Evolutionary conservation across 2,329 filamentous ascomycete species (phyloP).

Genomic region (Claviceps monticola): DNA sequence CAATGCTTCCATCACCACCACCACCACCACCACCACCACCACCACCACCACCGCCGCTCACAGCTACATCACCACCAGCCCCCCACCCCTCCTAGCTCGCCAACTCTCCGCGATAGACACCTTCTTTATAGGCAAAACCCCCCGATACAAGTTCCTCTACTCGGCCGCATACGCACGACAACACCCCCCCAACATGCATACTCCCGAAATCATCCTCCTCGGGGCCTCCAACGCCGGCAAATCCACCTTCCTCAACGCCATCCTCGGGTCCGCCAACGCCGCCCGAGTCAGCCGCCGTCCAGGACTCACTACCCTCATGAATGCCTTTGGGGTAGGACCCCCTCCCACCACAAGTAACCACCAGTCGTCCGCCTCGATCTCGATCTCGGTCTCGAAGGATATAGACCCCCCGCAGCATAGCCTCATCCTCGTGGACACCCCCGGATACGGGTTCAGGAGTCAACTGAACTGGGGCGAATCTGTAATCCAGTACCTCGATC

Average conservation of each 20-base stretch:
- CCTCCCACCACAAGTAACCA: slow-evolving; percentile 14
- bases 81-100: slow-evolving; percentile 11
- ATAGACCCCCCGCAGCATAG: slow-evolving; percentile 30
- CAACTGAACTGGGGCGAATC: slow-evolving; percentile 37
- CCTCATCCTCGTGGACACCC: slow-evolving; percentile 37
- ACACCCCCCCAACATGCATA: slow-evolving; percentile 35
- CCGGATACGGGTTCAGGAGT: slow-evolving; percentile 35
- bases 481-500: slow-evolving; percentile 35
- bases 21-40: background rate
- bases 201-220: slow-evolving; percentile 58
- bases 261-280: slow-evolving; percentile 39
- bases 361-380: slow-evolving; percentile 10
- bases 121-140: slow-evolving; percentile 15
- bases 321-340: slow-evolving; percentile 40
- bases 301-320: slow-evolving; percentile 41
- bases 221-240: slow-evolving; percentile 86
- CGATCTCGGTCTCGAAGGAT: slow-evolving; percentile 12
- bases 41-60: background rate
- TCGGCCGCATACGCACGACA: slow-evolving; percentile 33
- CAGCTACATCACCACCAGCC: slow-evolving; percentile 1
- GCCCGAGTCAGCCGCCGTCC: slow-evolving; percentile 37
- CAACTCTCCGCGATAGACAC: slow-evolving; percentile 16
- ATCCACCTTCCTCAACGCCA: slow-evolving; percentile 74
- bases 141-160: slow-evolving; percentile 29
- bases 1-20: too few species aligned